These are phyloP conservation scores for Mixia osmundae DNA, from an alignment of 1,284 basidiomycete genomes.

Conservation along the genomic window DNA sequence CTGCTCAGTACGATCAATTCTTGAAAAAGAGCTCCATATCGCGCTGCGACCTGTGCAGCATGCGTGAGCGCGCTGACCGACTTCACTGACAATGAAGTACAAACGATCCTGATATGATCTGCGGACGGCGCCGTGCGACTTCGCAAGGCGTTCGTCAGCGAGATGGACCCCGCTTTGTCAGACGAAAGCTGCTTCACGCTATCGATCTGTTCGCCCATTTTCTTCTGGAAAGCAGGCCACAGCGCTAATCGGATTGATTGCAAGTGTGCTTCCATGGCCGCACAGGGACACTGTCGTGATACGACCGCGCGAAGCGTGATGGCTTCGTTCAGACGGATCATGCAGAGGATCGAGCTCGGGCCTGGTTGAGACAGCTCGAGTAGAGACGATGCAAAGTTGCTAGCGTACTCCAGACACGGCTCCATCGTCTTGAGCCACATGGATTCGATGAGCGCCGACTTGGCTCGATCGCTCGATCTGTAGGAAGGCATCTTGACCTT, in stretches of 20 bases:
- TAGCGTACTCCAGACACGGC: conserved; percentile 57
- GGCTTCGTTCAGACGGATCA: conserved; percentile 66
- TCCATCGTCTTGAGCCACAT: conserved; percentile 81
- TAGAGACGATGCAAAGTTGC: conserved; percentile 41
- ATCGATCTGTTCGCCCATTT: conserved; percentile 59
- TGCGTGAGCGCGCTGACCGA: too few species aligned
- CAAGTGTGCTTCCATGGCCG: conserved; percentile 41
- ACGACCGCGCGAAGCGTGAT: conserved; percentile 32
- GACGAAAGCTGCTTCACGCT: conserved; percentile 48
- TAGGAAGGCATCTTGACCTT: too few species aligned
- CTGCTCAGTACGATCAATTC: conserved; percentile 52
- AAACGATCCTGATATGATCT: neutral
- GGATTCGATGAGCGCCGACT: conserved; percentile 19
- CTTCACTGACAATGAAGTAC: conserved; percentile 28
- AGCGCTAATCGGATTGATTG: conserved; percentile 54
- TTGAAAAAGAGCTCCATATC: conserved; percentile 54
- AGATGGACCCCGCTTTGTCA: conserved; percentile 29
- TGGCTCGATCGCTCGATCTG: neutral
- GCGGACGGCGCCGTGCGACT: conserved; percentile 24
- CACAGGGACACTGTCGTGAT: conserved; percentile 3
- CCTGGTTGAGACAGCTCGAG: conserved; percentile 42
- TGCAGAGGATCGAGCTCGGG: conserved; percentile 48
- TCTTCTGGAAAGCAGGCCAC: conserved; percentile 76
- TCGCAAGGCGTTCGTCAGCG: conserved; percentile 36
- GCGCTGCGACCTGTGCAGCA: conserved; percentile 29